Conservation (phyloP, 192 early-diverging fungal genomes). For the Glomus cerebriforme region DNA sequence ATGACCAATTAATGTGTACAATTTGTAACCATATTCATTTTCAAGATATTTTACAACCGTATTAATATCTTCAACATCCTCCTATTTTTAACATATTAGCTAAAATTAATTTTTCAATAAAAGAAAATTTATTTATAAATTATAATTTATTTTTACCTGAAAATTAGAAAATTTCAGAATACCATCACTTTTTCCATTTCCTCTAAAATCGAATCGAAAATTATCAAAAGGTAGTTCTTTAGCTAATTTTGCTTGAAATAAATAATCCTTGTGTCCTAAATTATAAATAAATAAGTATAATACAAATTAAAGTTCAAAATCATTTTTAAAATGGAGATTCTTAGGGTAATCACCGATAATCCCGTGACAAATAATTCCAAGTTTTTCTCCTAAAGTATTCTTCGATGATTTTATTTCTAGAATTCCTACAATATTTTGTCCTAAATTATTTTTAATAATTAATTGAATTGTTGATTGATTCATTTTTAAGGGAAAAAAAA, state of each 20-base stretch:
- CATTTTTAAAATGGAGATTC: too few species aligned
- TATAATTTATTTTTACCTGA: too few species aligned
- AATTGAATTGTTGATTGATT: not conserved
- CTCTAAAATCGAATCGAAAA: slow-evolving; percentile 46
- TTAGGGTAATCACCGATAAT: slow-evolving; percentile 32
- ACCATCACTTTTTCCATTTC: slow-evolving; percentile 43
- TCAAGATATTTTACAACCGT: not conserved
- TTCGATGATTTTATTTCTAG: slow-evolving; percentile 28
- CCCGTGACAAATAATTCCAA: slow-evolving; percentile 37
- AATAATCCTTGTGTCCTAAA: slow-evolving; percentile 43
- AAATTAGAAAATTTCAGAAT: slow-evolving; percentile 35
- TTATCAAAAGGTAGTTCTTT: slow-evolving; percentile 37
- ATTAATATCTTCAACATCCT: not conserved
- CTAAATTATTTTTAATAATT: slow-evolving; percentile 27
- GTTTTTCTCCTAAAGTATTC: not conserved
- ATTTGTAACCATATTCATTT: not conserved
- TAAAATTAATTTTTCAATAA: too few species aligned
- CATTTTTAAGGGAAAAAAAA: too few species aligned
- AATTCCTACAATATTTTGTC: slow-evolving; percentile 34
- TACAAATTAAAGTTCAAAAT: too few species aligned
- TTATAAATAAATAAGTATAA: too few species aligned
- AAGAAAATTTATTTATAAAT: too few species aligned
- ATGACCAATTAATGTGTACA: not conserved
- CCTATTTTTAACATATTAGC: slow-evolving; percentile 8
- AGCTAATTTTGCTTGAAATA: slow-evolving; percentile 41